These are phyloP conservation scores for Prunus fruticosa DNA, from an alignment of 306 rosid species.

Conservation along the genomic window DNA sequence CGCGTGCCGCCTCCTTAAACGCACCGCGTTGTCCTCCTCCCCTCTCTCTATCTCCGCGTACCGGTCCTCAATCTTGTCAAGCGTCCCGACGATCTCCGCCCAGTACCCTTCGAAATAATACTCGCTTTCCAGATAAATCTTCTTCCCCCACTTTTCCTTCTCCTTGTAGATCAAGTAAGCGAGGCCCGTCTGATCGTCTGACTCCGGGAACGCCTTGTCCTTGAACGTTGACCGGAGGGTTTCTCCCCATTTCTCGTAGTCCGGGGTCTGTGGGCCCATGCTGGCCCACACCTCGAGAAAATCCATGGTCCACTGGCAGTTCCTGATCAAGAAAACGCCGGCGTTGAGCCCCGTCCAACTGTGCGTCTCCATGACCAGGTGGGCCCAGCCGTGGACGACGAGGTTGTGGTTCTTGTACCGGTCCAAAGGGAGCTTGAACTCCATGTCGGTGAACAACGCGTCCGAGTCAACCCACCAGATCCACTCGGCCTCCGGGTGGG, in stretches of 20 bases:
- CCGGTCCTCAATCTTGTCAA: conserved; percentile 30
- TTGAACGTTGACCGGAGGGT: conserved; percentile 50
- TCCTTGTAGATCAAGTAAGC: conserved; percentile 61
- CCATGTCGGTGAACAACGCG: conserved; percentile 88
- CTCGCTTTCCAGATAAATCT: conserved; percentile 61
- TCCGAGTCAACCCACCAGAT: conserved; percentile 99
- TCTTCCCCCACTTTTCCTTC: conserved; percentile 62
- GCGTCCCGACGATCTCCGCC: conserved; percentile 51
- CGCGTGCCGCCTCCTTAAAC: conserved; percentile 67
- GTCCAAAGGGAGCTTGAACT: conserved; percentile 58
- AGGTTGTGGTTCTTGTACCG: conserved; percentile 66
- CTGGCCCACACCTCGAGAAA: conserved; percentile 71
- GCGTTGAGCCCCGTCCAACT: conserved; percentile 97
- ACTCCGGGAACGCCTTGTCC: conserved; percentile 76
- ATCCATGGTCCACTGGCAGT: conserved; percentile 88
- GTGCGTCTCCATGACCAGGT: conserved; percentile 44
- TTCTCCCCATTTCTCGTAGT: conserved; percentile 68
- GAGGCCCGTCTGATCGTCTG: conserved; percentile 93
- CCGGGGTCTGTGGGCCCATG: conserved; percentile 82
- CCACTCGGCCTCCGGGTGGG: conserved; percentile 96
- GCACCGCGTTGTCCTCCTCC: conserved; percentile 13
- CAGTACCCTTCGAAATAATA: conserved; percentile 80
- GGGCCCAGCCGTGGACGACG: conserved; percentile 73
- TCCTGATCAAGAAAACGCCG: conserved; percentile 74
- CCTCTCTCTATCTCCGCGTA: conserved; percentile 43